phyloP scores from a whole-genome alignment of 495 filamentous ascomycete genomes.

The Cetradonia linearis region DNA sequence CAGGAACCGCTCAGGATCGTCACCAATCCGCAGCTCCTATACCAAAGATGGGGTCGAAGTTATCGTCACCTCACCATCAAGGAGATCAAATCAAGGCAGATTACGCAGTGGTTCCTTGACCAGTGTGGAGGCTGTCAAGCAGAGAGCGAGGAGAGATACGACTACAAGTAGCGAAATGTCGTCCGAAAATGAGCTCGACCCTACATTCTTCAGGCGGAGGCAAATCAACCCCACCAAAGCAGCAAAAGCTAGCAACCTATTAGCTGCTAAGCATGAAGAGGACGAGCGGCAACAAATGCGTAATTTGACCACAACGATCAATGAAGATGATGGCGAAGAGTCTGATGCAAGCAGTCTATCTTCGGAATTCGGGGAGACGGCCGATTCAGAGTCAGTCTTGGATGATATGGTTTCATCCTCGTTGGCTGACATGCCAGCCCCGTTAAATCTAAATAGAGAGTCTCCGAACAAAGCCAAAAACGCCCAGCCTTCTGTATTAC shows the following conservation, averaged over 20 bases:
- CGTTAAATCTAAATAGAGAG: conserved; percentile 30
- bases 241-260: conserved; percentile 47
- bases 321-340: conserved; percentile 54
- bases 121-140: conserved; percentile 61
- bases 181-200: conserved; percentile 76
- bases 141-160: conserved; percentile 69
- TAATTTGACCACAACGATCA: conserved; percentile 36
- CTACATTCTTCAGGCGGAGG: conserved; percentile 51
- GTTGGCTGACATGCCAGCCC: conserved; percentile 19
- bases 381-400: conserved; percentile 50
- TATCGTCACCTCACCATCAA: conserved; percentile 45
- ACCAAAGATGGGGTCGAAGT: conserved; percentile 43
- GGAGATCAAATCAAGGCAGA: conserved; percentile 38
- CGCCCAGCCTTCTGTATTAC: conserved; percentile 47
- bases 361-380: conserved; percentile 58
- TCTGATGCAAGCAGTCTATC: conserved; percentile 55
- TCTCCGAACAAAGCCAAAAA: conserved; percentile 52
- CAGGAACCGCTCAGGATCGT: conserved; percentile 76
- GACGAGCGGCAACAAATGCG: conserved; percentile 44
- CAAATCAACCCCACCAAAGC: conserved; percentile 44
- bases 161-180: conserved; percentile 88
- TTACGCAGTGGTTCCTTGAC: conserved; percentile 65
- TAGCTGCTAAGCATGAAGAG: conserved; percentile 49
- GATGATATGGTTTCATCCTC: conserved; percentile 35
- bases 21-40: conserved; percentile 58